A percentile compares a stretch with the other conserved stretches of the same genome.
phyloP scores from a whole-genome alignment of 2,329 filamentous ascomycete genomes.

The Aspergillus sp. region DNA sequence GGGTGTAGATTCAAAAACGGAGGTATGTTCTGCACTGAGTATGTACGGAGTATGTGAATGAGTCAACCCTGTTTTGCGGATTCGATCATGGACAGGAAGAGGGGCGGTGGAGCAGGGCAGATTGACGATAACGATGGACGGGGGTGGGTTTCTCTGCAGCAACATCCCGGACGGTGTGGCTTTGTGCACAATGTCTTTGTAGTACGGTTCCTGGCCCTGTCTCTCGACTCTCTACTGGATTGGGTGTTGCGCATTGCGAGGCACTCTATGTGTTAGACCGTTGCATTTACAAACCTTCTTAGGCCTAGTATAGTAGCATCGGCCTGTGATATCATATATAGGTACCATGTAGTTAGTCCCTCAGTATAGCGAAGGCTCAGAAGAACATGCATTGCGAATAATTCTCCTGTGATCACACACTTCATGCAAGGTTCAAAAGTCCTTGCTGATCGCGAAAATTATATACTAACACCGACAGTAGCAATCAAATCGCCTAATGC shows the following conservation, averaged over 20 bases:
- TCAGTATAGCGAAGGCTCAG: neutral
- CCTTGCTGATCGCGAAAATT: neutral
- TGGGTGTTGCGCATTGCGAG: neutral
- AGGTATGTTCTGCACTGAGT: too few species aligned
- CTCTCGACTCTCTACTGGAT: neutral
- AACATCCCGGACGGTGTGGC: neutral
- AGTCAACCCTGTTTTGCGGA: too few species aligned
- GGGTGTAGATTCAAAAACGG: neutral
- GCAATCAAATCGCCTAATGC: neutral
- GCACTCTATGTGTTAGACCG: too few species aligned
- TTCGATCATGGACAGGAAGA: neutral
- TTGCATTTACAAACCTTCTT: neutral
- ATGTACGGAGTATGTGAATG: neutral
- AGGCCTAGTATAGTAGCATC: neutral
- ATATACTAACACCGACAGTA: neutral
- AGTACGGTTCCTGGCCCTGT: neutral
- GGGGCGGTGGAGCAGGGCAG: constrained; percentile 9
- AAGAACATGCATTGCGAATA: neutral
- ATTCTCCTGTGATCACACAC: neutral
- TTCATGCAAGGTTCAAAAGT: neutral
- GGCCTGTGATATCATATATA: neutral
- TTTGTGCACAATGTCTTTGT: neutral
- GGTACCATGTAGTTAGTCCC: neutral
- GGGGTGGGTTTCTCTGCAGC: neutral
- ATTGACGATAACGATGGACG: constrained; percentile 2